Conservation (phyloP, 2,329 filamentous ascomycete genomes). For the Pseudogymnoascus sp. region DNA sequence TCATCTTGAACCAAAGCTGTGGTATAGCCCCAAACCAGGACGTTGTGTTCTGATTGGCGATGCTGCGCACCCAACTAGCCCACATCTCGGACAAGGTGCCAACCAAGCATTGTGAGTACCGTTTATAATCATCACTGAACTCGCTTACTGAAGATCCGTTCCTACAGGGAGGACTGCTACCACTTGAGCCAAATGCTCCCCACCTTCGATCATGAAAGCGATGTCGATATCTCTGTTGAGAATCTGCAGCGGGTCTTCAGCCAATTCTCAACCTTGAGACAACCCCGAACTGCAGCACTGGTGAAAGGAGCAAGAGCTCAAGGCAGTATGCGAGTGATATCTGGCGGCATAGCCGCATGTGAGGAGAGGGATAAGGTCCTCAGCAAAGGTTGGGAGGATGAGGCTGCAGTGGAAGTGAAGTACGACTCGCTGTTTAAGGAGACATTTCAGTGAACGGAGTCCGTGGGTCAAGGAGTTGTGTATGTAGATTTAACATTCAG, state of each 20-base stretch:
- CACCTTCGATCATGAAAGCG: neutral
- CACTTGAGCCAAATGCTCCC: neutral
- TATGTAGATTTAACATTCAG: neutral
- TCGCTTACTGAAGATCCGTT: neutral
- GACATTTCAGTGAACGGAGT: neutral
- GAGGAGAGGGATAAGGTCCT: neutral
- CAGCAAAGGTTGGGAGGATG: neutral
- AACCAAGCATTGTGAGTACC: neutral
- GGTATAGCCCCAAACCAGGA: neutral
- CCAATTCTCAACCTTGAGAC: neutral
- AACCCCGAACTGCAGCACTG: neutral
- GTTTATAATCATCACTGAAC: neutral
- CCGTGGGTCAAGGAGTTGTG: neutral
- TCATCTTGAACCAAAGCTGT: conserved; percentile 21
- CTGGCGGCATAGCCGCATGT: neutral
- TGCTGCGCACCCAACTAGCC: neutral
- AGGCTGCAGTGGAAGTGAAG: neutral
- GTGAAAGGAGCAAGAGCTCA: neutral
- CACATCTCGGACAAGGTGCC: neutral
- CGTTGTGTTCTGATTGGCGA: neutral
- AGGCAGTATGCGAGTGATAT: neutral
- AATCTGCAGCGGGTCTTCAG: neutral
- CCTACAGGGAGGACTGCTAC: neutral
- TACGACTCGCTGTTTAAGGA: neutral
- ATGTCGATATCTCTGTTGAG: neutral